Conservation (phyloP, 139 green algal species). For the Picochlorum sp. region DNA sequence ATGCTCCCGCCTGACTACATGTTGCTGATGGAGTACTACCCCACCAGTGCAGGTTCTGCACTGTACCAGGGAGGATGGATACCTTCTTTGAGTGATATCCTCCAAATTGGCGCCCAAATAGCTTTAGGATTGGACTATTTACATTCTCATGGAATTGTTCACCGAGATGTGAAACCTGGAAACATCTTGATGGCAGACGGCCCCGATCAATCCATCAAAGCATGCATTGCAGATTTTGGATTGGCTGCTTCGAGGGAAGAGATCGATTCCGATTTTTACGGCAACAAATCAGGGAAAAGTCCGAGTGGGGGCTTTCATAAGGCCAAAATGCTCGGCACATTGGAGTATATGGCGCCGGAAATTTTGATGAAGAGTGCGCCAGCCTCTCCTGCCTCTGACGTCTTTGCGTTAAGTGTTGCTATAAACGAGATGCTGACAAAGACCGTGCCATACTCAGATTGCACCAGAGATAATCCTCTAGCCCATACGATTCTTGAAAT, state of each 20-base stretch:
- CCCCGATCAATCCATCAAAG: background rate
- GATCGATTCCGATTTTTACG: conserved; percentile 14
- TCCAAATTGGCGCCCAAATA: conserved; percentile 40
- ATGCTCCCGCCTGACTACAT: conserved; percentile 65
- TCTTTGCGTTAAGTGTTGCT: conserved; percentile 69
- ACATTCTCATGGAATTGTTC: conserved; percentile 34
- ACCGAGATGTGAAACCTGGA: conserved; percentile 47
- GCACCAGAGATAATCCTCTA: conserved; percentile 75
- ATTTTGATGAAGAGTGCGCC: conserved; percentile 38
- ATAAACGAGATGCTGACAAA: conserved; percentile 53
- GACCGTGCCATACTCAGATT: conserved; percentile 59
- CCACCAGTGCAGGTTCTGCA: conserved; percentile 29
- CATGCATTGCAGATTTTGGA: conserved; percentile 50
- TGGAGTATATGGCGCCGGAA: conserved; percentile 89
- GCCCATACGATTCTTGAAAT: conserved; percentile 84
- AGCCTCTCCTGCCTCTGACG: conserved; percentile 45
- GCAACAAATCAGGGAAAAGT: background rate
- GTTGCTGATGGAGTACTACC: conserved; percentile 53
- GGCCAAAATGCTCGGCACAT: conserved; percentile 54
- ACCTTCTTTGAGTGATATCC: conserved; percentile 24
- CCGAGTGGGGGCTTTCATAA: conserved; percentile 74
- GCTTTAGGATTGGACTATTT: conserved; percentile 37
- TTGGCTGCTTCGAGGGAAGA: conserved; percentile 29
- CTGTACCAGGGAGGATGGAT: conserved; percentile 59
- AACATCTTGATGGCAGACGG: conserved; percentile 37